These are phyloP conservation scores for Brassica cretica DNA, from an alignment of 345 rosid genomes.

Conservation along the genomic window DNA sequence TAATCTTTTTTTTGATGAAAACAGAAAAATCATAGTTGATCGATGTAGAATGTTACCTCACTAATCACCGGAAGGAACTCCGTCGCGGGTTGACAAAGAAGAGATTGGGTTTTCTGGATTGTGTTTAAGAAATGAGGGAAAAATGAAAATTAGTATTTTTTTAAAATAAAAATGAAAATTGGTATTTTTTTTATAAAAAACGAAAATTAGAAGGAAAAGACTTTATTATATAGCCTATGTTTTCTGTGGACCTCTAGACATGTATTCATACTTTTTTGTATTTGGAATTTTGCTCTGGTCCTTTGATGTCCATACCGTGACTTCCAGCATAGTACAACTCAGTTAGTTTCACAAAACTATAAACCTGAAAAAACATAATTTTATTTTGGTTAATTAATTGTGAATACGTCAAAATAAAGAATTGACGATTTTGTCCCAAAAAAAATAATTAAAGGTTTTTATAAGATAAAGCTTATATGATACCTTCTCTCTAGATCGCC, in stretches of 20 bases:
- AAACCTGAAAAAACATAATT: slow-evolving; percentile 27
- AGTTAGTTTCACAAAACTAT: slow-evolving; percentile 65
- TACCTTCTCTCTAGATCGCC: slow-evolving; percentile 96
- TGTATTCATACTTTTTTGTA: slow-evolving; percentile 43
- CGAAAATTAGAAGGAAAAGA: neutral
- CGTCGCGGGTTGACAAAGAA: slow-evolving; percentile 76
- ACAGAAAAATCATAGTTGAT: neutral
- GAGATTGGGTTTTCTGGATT: slow-evolving; percentile 49
- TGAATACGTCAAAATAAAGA: neutral
- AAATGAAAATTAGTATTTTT: neutral
- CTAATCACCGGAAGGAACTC: slow-evolving; percentile 81
- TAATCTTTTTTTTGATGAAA: too few species aligned
- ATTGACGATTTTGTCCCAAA: neutral
- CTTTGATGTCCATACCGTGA: slow-evolving; percentile 99
- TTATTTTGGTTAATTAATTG: neutral
- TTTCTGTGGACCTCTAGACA: neutral
- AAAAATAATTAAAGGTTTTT: neutral
- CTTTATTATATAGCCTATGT: neutral
- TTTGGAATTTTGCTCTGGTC: slow-evolving; percentile 57
- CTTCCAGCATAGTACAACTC: slow-evolving; percentile 92
- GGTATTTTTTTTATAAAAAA: neutral
- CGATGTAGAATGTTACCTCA: slow-evolving; percentile 48
- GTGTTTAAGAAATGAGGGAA: neutral
- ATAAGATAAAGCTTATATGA: neutral
- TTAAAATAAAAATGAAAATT: neutral